phyloP scores from a whole-genome alignment of 371 early-diverging fungal genomes.

The Mucor lusitanicus region DNA sequence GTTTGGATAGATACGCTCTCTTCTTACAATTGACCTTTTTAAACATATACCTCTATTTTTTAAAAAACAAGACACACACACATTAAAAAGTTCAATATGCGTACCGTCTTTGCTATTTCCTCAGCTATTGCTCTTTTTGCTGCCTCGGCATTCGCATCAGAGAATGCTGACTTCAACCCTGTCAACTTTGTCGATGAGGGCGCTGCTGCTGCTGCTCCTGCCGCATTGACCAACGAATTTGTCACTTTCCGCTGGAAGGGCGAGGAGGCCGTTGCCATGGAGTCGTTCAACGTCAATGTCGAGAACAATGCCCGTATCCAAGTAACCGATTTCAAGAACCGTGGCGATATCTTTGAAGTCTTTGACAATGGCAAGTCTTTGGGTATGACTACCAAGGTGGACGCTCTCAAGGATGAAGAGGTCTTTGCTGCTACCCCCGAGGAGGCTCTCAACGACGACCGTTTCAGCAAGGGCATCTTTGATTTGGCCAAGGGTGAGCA shows the following conservation, averaged over 20 bases:
- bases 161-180: conserved; percentile 24
- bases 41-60: neutral
- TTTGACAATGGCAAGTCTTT: conserved; percentile 43
- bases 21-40: neutral
- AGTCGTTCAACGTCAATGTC: conserved; percentile 35
- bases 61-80: neutral
- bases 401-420: conserved; percentile 23
- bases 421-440: conserved; percentile 46
- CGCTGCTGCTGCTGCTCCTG: conserved; percentile 2
- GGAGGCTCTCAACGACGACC: conserved; percentile 42
- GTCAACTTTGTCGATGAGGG: conserved; percentile 21
- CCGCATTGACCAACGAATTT: conserved; percentile 26
- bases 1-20: neutral
- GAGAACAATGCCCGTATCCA: conserved; percentile 38
- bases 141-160: conserved; percentile 19
- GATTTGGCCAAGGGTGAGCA: conserved; percentile 41
- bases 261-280: conserved; percentile 30
- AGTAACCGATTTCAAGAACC: conserved; percentile 49
- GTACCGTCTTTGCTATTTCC: conserved; percentile 18
- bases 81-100: conserved; percentile 15
- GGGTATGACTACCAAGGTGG: conserved; percentile 40
- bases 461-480: conserved; percentile 47
- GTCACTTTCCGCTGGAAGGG: conserved; percentile 45
- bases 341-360: conserved; percentile 46
- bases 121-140: conserved; percentile 26